Conservation (phyloP, 805 yeast genomes). For the Candida silvicultrix region DNA sequence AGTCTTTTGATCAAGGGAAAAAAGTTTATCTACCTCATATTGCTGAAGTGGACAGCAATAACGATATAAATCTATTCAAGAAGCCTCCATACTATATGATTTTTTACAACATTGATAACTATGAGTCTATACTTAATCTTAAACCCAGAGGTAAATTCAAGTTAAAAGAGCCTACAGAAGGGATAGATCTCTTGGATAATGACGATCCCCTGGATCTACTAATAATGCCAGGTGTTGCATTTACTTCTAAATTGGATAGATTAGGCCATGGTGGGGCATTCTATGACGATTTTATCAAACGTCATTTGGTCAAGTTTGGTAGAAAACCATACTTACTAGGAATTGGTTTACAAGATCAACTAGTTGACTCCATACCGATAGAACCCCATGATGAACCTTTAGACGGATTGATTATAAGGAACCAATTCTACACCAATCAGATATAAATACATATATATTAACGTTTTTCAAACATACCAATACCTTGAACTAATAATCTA, state of each 20-base stretch:
- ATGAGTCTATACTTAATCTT: constrained; percentile 37
- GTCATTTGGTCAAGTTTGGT: constrained; percentile 29
- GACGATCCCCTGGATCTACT: constrained; percentile 57
- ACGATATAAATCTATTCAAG: constrained; percentile 26
- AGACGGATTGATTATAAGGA: constrained; percentile 46
- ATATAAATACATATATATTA: too few species aligned
- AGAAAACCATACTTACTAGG: constrained; percentile 47
- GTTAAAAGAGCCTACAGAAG: constrained; percentile 58
- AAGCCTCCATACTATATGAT: constrained; percentile 27
- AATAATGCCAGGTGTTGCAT: constrained; percentile 83
- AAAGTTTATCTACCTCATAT: constrained; percentile 56
- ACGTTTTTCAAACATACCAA: constrained; percentile 34
- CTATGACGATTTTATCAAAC: constrained; percentile 69
- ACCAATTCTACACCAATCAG: constrained; percentile 17
- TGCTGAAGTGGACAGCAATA: constrained; percentile 12
- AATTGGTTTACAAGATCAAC: constrained; percentile 58
- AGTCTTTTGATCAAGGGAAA: constrained; percentile 45
- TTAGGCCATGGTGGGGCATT: constrained; percentile 94
- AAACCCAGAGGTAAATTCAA: constrained; percentile 64
- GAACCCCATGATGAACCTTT: constrained; percentile 61
- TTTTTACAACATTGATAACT: constrained; percentile 45
- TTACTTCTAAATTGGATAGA: constrained; percentile 40
- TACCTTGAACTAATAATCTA: constrained; percentile 49
- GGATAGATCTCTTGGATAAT: constrained; percentile 14
- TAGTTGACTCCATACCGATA: constrained; percentile 43